phyloP scores from a whole-genome alignment of 768 basidiomycete genomes.

The Trametopsis cervina region DNA sequence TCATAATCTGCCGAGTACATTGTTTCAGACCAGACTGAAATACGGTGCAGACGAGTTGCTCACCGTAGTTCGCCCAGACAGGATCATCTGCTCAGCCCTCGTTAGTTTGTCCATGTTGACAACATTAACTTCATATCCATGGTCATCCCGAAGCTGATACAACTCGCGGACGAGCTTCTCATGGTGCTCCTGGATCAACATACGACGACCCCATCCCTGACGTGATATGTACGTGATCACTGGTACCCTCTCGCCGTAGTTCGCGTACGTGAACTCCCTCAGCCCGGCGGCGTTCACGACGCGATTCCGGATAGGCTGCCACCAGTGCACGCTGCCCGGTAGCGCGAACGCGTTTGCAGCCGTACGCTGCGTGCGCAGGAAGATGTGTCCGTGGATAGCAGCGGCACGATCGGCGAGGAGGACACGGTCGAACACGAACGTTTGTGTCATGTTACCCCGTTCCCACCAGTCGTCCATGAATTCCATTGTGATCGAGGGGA shows the following conservation, averaged over 20 bases:
- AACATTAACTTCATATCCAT: slow-evolving; percentile 85
- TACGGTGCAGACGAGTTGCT: slow-evolving; percentile 19
- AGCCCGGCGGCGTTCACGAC: slow-evolving; percentile 68
- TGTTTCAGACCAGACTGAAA: slow-evolving; percentile 4
- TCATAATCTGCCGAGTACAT: slow-evolving; percentile 62
- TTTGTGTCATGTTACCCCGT: slow-evolving; percentile 57
- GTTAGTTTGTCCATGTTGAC: slow-evolving; percentile 80
- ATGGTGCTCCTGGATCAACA: slow-evolving; percentile 71
- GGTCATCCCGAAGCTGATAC: slow-evolving; percentile 53
- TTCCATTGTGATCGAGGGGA: slow-evolving; percentile 77
- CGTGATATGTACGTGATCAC: slow-evolving; percentile 93
- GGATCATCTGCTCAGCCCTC: slow-evolving; percentile 68
- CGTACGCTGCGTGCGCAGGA: slow-evolving; percentile 63
- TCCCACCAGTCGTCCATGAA: slow-evolving; percentile 82
- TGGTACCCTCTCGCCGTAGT: slow-evolving; percentile 41
- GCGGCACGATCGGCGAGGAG: slow-evolving; percentile 83
- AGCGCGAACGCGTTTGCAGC: slow-evolving; percentile 71
- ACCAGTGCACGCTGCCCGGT: slow-evolving; percentile 77
- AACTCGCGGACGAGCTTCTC: slow-evolving; percentile 72
- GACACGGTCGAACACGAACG: slow-evolving; percentile 82
- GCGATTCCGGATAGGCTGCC: slow-evolving; percentile 68
- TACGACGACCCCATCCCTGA: slow-evolving; percentile 83
- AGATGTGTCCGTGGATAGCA: slow-evolving; percentile 66
- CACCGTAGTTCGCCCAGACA: slow-evolving; percentile 85
- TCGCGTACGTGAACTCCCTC: slow-evolving; percentile 21